A percentile compares a stretch with the other conserved stretches of the same genome.
Evolutionary conservation across 345 rosid genomes (phyloP).

Genomic region (Eucalyptus erythrocorys): DNA sequence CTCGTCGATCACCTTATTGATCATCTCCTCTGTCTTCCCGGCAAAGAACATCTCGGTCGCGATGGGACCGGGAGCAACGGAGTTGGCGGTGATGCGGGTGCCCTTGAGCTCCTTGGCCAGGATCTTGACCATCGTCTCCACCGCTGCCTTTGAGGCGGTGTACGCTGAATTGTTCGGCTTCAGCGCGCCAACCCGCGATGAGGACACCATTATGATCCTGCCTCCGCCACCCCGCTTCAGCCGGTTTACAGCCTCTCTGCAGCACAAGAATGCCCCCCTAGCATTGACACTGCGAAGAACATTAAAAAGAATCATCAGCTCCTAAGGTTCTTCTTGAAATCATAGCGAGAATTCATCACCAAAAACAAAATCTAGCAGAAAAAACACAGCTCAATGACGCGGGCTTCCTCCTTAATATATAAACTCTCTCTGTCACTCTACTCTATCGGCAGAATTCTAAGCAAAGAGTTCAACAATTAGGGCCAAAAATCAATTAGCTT

Average conservation of each 20-base stretch:
- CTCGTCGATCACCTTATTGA: background rate
- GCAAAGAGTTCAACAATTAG: background rate
- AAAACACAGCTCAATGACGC: background rate
- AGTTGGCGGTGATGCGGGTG: constrained; percentile 1
- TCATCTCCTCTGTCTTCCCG: background rate
- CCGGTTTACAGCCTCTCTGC: constrained; percentile 2
- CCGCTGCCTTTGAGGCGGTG: constrained; percentile 6
- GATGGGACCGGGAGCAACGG: constrained; percentile 1
- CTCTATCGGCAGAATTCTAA: background rate
- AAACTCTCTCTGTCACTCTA: background rate
- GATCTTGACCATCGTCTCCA: constrained; percentile 4
- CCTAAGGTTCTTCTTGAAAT: background rate
- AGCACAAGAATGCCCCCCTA: constrained; percentile 6
- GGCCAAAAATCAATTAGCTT: background rate
- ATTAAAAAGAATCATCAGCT: background rate
- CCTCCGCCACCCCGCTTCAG: constrained; percentile 8
- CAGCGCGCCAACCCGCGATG: background rate
- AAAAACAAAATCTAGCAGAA: background rate
- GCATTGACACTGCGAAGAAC: background rate
- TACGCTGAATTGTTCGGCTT: background rate
- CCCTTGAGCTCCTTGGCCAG: constrained; percentile 14
- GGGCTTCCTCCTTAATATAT: background rate
- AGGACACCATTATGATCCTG: constrained; percentile 1
- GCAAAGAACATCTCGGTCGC: constrained; percentile 1
- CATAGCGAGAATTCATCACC: background rate